A percentile compares a stretch with the other conserved stretches of the same genome.
phyloP scores from a whole-genome alignment of 495 filamentous ascomycete genomes.

The Friedmanniomyces endolithicus region DNA sequence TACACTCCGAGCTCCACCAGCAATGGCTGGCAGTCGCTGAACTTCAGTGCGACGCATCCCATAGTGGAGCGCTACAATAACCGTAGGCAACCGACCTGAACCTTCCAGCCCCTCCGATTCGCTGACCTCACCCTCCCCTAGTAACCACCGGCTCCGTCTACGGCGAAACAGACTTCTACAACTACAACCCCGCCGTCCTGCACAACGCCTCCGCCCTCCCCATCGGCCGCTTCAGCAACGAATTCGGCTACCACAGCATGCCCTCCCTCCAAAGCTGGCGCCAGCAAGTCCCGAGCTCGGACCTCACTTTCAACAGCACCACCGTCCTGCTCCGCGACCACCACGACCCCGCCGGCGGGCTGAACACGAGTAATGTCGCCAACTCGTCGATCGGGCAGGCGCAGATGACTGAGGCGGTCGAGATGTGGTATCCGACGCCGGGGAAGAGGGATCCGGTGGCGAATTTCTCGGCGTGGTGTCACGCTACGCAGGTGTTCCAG shows the following conservation, averaged over 20 bases:
- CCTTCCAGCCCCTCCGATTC: neutral
- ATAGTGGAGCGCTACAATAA: slow-evolving; percentile 53
- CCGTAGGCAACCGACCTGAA: neutral
- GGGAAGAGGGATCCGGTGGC: slow-evolving; percentile 42
- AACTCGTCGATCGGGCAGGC: slow-evolving; percentile 40
- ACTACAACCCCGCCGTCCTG: slow-evolving; percentile 44
- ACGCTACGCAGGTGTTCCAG: slow-evolving; percentile 56
- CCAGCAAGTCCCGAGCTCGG: slow-evolving; percentile 38
- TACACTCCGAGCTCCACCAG: slow-evolving; percentile 56
- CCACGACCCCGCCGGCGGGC: slow-evolving; percentile 45
- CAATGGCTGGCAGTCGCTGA: slow-evolving; percentile 49
- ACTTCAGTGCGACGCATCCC: slow-evolving; percentile 45
- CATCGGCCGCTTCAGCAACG: slow-evolving; percentile 52
- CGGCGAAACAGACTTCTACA: slow-evolving; percentile 59
- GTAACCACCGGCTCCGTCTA: slow-evolving; percentile 44
- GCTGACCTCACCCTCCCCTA: neutral
- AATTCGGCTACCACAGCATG: slow-evolving; percentile 59
- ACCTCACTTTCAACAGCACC: slow-evolving; percentile 50
- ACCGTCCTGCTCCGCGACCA: slow-evolving; percentile 51
- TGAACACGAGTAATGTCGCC: slow-evolving; percentile 36
- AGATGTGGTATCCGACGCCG: slow-evolving; percentile 51
- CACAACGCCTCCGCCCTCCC: slow-evolving; percentile 48
- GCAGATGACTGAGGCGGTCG: slow-evolving; percentile 51
- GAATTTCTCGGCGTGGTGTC: slow-evolving; percentile 60
- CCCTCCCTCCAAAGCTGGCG: slow-evolving; percentile 51